Percentiles rank a stretch among this genome's conserved stretches.
These are phyloP conservation scores for Trichoderma guizhouense DNA, from an alignment of 2,329 filamentous ascomycete species.

Conservation along the genomic window DNA sequence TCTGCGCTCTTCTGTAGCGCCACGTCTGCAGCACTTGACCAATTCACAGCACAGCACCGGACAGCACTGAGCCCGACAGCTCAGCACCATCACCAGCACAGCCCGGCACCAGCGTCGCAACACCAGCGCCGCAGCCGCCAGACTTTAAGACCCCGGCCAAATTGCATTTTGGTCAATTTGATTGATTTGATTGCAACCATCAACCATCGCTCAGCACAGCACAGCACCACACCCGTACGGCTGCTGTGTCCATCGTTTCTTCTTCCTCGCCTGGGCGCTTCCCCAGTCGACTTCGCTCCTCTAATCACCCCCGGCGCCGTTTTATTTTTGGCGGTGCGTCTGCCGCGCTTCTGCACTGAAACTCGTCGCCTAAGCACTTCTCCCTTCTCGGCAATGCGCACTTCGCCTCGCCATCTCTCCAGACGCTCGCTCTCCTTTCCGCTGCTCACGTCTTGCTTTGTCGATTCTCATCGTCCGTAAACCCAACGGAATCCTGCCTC, in stretches of 20 bases:
- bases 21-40: background rate
- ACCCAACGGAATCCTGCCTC: background rate
- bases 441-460: background rate
- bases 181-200: background rate
- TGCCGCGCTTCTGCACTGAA: constrained; percentile 13
- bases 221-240: background rate
- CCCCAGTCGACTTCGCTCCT: background rate
- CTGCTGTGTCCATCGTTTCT: background rate
- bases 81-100: background rate
- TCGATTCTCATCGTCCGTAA: background rate
- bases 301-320: background rate
- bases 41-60: background rate
- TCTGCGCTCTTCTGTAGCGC: constrained; percentile 3
- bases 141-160: background rate
- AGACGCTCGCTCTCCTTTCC: constrained; percentile 12
- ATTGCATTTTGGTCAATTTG: background rate
- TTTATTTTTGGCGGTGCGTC: constrained; percentile 8
- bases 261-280: background rate
- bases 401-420: background rate
- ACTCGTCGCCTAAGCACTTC: constrained; percentile 4
- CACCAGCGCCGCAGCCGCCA: background rate
- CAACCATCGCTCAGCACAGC: background rate
- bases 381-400: background rate
- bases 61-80: background rate
- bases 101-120: background rate